A percentile compares a stretch with the other conserved stretches of the same genome.
These are phyloP conservation scores for Microdochium paspali DNA, from an alignment of 2,329 filamentous ascomycete species.

Conservation along the genomic window DNA sequence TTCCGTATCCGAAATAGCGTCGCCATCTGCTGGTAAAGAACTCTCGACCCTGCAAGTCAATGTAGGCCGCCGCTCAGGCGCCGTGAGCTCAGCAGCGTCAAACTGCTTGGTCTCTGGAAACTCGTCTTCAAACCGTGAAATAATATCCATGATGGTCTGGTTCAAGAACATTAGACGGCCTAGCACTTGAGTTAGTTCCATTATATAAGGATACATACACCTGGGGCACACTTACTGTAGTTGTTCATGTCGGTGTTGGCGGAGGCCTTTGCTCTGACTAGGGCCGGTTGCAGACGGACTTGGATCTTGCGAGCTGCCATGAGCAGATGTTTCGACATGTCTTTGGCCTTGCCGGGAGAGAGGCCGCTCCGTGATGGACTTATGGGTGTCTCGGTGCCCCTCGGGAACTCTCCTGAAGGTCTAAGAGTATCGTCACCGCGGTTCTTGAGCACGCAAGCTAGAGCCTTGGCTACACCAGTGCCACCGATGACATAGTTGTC, in stretches of 20 bases:
- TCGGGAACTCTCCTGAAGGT: constrained; percentile 41
- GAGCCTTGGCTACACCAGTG: constrained; percentile 87
- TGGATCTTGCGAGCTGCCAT: constrained; percentile 84
- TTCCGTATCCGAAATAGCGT: constrained; percentile 35
- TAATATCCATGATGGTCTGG: constrained; percentile 80
- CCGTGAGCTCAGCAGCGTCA: constrained; percentile 15
- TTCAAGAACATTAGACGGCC: constrained; percentile 79
- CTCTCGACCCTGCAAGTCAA: constrained; percentile 11
- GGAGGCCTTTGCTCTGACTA: constrained; percentile 62
- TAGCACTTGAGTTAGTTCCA: constrained; percentile 24
- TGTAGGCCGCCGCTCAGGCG: constrained; percentile 13
- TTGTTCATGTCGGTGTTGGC: constrained; percentile 60
- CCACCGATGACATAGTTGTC: constrained; percentile 95
- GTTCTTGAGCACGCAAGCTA: constrained; percentile 84
- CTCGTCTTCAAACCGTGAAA: constrained; percentile 91
- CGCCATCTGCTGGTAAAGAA: constrained; percentile 24
- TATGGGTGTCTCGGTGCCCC: constrained; percentile 41
- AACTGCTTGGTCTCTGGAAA: constrained; percentile 73
- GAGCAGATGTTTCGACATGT: constrained; percentile 87
- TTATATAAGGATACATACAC: not conserved
- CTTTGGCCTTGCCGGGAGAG: constrained; percentile 60
- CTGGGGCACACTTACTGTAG: constrained; percentile 53
- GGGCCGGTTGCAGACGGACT: constrained; percentile 69
- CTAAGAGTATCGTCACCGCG: constrained; percentile 54
- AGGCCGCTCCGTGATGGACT: constrained; percentile 32